phyloP scores from a whole-genome alignment of 352 stramenopile species.

The Globisporangium okanoganense region DNA sequence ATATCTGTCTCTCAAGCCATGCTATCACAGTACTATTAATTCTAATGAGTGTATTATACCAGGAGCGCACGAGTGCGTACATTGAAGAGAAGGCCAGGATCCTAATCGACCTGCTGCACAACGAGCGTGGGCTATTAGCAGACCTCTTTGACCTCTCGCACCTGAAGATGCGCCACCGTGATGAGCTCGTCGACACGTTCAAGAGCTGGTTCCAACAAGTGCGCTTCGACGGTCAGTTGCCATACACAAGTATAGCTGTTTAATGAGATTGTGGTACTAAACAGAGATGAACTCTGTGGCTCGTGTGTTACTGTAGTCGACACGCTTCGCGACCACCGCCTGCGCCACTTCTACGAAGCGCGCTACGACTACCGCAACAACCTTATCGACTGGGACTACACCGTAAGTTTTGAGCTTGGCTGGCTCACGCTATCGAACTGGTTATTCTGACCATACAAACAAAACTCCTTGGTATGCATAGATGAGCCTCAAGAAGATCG shows the following conservation, averaged over 20 bases:
- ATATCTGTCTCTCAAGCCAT: background rate
- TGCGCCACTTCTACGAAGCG: slow-evolving; percentile 90
- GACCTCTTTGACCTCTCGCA: slow-evolving; percentile 78
- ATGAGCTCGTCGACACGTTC: slow-evolving; percentile 87
- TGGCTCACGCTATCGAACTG: background rate
- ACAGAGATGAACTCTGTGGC: background rate
- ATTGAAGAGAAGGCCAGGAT: slow-evolving; percentile 69
- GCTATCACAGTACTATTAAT: background rate
- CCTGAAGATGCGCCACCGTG: slow-evolving; percentile 87
- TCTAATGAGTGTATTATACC: background rate
- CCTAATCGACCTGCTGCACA: slow-evolving; percentile 72
- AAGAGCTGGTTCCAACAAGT: slow-evolving; percentile 70
- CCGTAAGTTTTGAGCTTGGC: slow-evolving; percentile 22
- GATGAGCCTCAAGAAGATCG: slow-evolving; percentile 82
- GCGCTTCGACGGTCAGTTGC: slow-evolving; percentile 64
- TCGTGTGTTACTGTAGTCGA: slow-evolving; percentile 35
- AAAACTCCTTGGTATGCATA: slow-evolving; percentile 22
- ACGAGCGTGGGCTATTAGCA: slow-evolving; percentile 53
- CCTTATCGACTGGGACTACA: slow-evolving; percentile 96
- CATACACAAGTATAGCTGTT: background rate
- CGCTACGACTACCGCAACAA: slow-evolving; percentile 92
- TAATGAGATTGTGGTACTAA: background rate
- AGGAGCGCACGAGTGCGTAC: slow-evolving; percentile 82
- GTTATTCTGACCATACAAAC: background rate
- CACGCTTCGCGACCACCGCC: slow-evolving; percentile 78